Conservation (phyloP, 1,284 basidiomycete genomes). For the Ceratobasidium sp. region DNA sequence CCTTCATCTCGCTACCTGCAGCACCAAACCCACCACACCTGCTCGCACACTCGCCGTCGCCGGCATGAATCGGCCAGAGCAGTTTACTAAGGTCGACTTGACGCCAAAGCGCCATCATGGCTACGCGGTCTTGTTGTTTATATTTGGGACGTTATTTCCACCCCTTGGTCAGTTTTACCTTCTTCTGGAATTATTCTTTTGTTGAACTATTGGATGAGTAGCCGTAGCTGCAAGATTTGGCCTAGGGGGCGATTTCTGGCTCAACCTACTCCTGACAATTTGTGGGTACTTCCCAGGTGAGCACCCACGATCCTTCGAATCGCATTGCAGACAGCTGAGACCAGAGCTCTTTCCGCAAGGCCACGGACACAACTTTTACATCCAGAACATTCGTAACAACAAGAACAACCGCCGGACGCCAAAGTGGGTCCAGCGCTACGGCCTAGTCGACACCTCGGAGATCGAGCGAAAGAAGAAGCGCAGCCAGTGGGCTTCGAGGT, state of each 20-base stretch:
- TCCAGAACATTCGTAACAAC: constrained; percentile 93
- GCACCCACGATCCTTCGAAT: constrained; percentile 48
- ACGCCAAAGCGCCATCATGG: constrained; percentile 82
- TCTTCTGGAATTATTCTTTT: not conserved
- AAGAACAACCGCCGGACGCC: constrained; percentile 90
- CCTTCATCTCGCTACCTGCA: too few relatives aligned
- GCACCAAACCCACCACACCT: too few relatives aligned
- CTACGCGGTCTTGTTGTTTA: constrained; percentile 82
- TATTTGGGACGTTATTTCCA: constrained; percentile 84
- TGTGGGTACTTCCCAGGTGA: constrained; percentile 90
- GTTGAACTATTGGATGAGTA: constrained; percentile 53
- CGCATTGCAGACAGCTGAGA: constrained; percentile 39
- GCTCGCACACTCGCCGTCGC: constrained; percentile 19
- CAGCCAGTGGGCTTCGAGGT: constrained; percentile 84
- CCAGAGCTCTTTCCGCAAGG: constrained; percentile 59
- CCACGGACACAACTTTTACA: constrained; percentile 82
- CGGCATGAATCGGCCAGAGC: constrained; percentile 44
- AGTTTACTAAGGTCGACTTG: constrained; percentile 66
- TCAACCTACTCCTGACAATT: constrained; percentile 90
- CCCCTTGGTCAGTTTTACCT: constrained; percentile 75
- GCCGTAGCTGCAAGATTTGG: constrained; percentile 96
- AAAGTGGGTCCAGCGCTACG: constrained; percentile 92
- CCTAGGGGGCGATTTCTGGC: constrained; percentile 90
- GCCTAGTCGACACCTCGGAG: constrained; percentile 81
- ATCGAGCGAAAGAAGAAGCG: constrained; percentile 79